Evolutionary conservation across 75 land plant genomes (phyloP), one percentile per base, ranked within the genome.

Genomic region (Cunninghamia lanceolata): DNA sequence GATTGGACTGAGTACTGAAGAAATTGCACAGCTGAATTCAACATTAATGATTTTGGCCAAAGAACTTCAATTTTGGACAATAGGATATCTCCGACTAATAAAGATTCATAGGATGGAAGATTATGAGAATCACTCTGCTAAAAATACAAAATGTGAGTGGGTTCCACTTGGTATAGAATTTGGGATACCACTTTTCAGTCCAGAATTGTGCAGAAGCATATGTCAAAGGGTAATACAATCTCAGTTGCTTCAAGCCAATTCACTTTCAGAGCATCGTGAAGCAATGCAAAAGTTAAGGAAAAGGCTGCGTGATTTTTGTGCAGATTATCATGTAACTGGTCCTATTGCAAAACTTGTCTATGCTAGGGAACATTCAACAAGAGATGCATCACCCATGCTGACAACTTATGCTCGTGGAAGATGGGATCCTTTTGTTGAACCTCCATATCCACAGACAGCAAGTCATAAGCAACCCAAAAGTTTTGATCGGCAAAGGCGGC

Each of bases 121-220:
- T 86, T 54, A 84, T 46, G 90, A 88, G 36, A 53, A 82, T 13
- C 80, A 85, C 74, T 59, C 87, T n/a, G 76, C 86, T 71, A 88
- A 88, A 79, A 79, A 77, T 84, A 88, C 89, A 50, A 86, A 91
- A 86, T 91, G 86, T 92, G 97, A 93, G 52, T 98, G 99, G 99
- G 99, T 98, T 78, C 99, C 99, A 73, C 86, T 97, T 40, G 90
- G 95, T 89, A 90, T 98, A 19, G 99, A 96, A 87, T 96, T 98
- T 92, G 99, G 99, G 17, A 89, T 98, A 42, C 99, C 99, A 16
- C 94, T 98, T 82, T 98, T 96, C 85, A 93, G 91, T 88, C 96
- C 99, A 35, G 92, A 94, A 70, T 88, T 98, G 25, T 95, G 97
- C 84, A 87, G 90, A 19, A 89, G 70, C 53, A 96, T 98, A 35